Percentiles rank a stretch among this genome's conserved stretches.
phyloP scores from a whole-genome alignment of 345 rosid species.

The Gossypium anomalum region DNA sequence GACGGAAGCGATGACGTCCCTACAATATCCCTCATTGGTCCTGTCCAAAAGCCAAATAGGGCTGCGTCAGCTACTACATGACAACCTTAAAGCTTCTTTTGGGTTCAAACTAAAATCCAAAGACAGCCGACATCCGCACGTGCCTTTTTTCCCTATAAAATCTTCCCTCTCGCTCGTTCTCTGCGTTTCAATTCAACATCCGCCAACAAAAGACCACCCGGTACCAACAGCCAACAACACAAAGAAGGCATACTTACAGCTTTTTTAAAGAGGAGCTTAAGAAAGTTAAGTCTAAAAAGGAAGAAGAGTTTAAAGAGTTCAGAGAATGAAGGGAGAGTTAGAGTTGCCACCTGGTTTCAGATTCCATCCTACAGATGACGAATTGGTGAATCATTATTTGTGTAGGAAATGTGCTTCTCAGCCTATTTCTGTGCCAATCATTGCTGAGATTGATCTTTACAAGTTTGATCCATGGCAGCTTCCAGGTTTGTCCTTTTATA shows the following conservation, averaged over 20 bases:
- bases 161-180: background rate
- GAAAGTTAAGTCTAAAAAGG: background rate
- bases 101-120: background rate
- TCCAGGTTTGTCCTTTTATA: slow-evolving; percentile 48
- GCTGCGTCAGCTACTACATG: background rate
- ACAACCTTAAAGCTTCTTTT: background rate
- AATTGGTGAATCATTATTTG: slow-evolving; percentile 72
- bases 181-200: slow-evolving; percentile 2
- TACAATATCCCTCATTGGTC: background rate
- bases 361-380: slow-evolving; percentile 95
- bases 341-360: slow-evolving; percentile 85
- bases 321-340: slow-evolving; percentile 42
- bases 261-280: background rate
- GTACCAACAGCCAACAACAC: background rate
- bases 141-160: background rate
- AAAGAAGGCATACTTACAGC: background rate
- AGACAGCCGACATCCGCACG: background rate
- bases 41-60: background rate
- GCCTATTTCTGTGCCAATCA: slow-evolving; percentile 55
- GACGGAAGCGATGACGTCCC: slow-evolving; percentile 5
- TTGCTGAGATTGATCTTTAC: slow-evolving; percentile 84
- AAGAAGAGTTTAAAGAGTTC: background rate
- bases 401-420: slow-evolving; percentile 58
- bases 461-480: slow-evolving; percentile 90
- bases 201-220: background rate